Base-by-base conservation (phyloP, 768 basidiomycete genomes). In the Coprinellus aureogranulatus region DNA sequence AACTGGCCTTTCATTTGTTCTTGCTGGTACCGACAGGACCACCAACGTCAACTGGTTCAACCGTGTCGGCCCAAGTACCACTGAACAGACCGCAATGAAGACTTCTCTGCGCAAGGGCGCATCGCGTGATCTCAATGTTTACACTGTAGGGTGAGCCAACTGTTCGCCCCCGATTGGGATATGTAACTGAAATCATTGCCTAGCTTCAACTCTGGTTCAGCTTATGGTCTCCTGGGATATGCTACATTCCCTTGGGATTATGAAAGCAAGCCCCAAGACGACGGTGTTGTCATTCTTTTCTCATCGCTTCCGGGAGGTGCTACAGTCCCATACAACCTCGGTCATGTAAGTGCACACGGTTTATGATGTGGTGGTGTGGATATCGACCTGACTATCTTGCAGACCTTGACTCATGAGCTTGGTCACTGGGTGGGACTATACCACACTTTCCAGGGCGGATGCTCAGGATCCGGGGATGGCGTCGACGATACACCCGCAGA, bases 351-450 rank as follows among this genome's bases (percentile, higher is more conserved):
- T 57, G 4, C 18, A 25, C 16, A 11, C 31, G 11, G 22, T 46
- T 37, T 6, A 23, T 22, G 23, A 20, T 50, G 3, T 4, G 5
- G 14, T 22, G 18, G 14, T 23, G 40, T 23, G 9, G 16, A 53
- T 28, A 6, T 41, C 37, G 40, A 69, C 60, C 46, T 40, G 20
- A 37, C 40, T 49, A 54, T 67, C 61, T 41, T 56, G 1, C 25
- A 67, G 66, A 85, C 80, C 44, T 62, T 80, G 58, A 81, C 77
- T 14, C 84, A 85, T 64, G 84, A 85, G 67, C 77, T 75, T 48
- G 81, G 83, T n/a, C 82, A 84, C 70, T 85, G 83, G 82, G 70
- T 82, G 58, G 83, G 83, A 26, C 74, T 84, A 25, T 83, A 76
- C 69, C 82, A 84, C 70, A 82, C 82, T 25, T 84, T 83, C 78